These are phyloP conservation scores for Pholiota microspora DNA, from an alignment of 768 basidiomycete genomes.

Conservation along the genomic window DNA sequence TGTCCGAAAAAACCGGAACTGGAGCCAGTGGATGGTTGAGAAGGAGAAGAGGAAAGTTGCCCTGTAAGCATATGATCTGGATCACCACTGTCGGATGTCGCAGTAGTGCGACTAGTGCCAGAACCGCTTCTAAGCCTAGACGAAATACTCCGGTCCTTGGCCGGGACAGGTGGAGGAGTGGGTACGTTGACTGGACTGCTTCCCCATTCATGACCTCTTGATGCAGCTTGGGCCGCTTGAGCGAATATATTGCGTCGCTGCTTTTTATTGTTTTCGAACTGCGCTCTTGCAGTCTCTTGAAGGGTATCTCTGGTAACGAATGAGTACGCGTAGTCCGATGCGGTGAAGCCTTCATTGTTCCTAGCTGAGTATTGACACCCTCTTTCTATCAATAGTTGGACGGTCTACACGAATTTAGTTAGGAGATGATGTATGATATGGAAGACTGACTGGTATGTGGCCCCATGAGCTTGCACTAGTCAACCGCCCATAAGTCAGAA, in stretches of 20 bases:
- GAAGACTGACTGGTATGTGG: slow-evolving; percentile 63
- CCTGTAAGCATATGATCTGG: slow-evolving; percentile 48
- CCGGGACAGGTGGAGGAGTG: slow-evolving; percentile 44
- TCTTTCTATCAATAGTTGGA: slow-evolving; percentile 84
- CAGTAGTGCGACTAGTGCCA: slow-evolving; percentile 74
- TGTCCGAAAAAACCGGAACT: slow-evolving; percentile 38
- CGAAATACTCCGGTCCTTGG: slow-evolving; percentile 41
- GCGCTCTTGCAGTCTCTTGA: slow-evolving; percentile 75
- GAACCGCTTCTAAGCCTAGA: slow-evolving; percentile 77
- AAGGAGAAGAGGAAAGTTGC: slow-evolving; percentile 61
- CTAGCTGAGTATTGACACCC: slow-evolving; percentile 81
- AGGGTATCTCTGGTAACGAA: slow-evolving; percentile 73
- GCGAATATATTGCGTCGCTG: slow-evolving; percentile 68
- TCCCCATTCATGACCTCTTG: slow-evolving; percentile 62
- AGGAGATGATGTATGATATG: neutral
- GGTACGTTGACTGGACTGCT: slow-evolving; percentile 36
- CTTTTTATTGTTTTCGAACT: slow-evolving; percentile 80
- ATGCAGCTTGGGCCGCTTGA: slow-evolving; percentile 75
- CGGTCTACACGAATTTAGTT: slow-evolving; percentile 45
- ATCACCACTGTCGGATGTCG: slow-evolving; percentile 74
- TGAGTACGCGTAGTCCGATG: slow-evolving; percentile 93
- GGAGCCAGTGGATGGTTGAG: slow-evolving; percentile 50
- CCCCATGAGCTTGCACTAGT: slow-evolving; percentile 87
- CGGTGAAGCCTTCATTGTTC: slow-evolving; percentile 90
- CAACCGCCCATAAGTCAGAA: slow-evolving; percentile 9